Base-by-base conservation (phyloP, 306 rosid genomes). In the Quercus alba region DNA sequence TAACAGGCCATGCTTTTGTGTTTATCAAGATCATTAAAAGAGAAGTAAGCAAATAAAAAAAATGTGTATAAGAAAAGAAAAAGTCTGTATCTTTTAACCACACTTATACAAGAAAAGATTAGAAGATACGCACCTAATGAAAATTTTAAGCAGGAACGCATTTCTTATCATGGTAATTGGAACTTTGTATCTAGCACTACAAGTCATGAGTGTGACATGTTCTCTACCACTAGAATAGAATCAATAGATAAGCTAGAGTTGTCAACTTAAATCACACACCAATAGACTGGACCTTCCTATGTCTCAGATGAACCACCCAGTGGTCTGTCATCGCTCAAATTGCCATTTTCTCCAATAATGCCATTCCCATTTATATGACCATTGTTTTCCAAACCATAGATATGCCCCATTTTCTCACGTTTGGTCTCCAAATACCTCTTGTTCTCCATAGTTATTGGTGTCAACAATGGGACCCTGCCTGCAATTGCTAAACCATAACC, bases 401-500 rank as follows among this genome's bases (percentile, higher is more conserved):
- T 17, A 30, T 75, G 79, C 54, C 73, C 78, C 81, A 82, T 80
- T 31, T 80, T 80, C 56, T 69, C 38, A 54, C 75, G 80, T 46
- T 72, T 66, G 25, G 83, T 81, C 80, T 78, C 77, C 80, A 80
- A 31, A 28, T 73, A 58, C 55, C 73, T 79, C 80, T n/a, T 64
- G 77, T 56, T 84, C 80, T 79, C 83, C 76, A 1, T 77, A 46
- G 83, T 75, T 41, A 72, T 46, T 5, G 85, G 80, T 44, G 81
- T 59, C 49, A 75, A 23, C 75, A 88, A 70, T 52, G 91, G 91
- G 46, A 81, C 80, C 56, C 79, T 84, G 33, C 77, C 85, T 28
- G 80, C 77, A 67, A 88, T 28, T 54, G 74, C 83, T 78, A 84
- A 79, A 7, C 88, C 89, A 70, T 85, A 86, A 74, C 85, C 92